These are phyloP conservation scores for Debaryomyces tyrocola DNA, from an alignment of 805 yeast genomes.

Conservation along the genomic window DNA sequence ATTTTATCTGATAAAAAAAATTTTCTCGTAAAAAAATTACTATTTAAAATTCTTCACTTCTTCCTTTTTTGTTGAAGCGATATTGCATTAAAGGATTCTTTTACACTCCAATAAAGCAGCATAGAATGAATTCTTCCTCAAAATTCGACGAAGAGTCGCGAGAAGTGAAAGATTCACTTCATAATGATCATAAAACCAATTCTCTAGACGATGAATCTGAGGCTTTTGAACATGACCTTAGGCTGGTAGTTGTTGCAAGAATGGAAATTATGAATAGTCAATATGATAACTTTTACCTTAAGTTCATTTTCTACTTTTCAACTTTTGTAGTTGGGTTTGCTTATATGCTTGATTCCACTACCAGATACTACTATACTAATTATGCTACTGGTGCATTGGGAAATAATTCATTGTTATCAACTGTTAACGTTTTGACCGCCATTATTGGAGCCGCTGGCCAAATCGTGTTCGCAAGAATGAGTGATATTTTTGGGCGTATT, in stretches of 20 bases:
- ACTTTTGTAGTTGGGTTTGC: slow-evolving; percentile 25
- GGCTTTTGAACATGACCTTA: neutral
- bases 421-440: slow-evolving; percentile 25
- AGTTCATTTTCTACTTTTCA: slow-evolving; percentile 1
- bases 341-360: slow-evolving; percentile 24
- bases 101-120: too few species aligned
- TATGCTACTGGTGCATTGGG: slow-evolving; percentile 26
- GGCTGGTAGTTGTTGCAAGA: slow-evolving; percentile 4
- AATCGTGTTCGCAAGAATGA: slow-evolving; percentile 27
- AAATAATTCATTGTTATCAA: slow-evolving; percentile 22
- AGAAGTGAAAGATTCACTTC: slow-evolving; percentile 4
- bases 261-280: slow-evolving; percentile 2
- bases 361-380: slow-evolving; percentile 18
- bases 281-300: slow-evolving; percentile 1
- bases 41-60: neutral
- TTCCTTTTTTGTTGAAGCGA: too few species aligned
- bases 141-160: too few species aligned
- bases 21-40: slow-evolving; percentile 1
- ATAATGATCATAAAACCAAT: too few species aligned
- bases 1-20: neutral
- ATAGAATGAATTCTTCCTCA: too few species aligned
- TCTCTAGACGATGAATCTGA: too few species aligned
- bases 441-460: slow-evolving; percentile 32
- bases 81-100: too few species aligned
- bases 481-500: slow-evolving; percentile 27